Percentiles rank a stretch among this genome's conserved stretches.
These are phyloP conservation scores for Candida pseudoviswanathii DNA, from an alignment of 1,139 yeast genomes.

Conservation along the genomic window DNA sequence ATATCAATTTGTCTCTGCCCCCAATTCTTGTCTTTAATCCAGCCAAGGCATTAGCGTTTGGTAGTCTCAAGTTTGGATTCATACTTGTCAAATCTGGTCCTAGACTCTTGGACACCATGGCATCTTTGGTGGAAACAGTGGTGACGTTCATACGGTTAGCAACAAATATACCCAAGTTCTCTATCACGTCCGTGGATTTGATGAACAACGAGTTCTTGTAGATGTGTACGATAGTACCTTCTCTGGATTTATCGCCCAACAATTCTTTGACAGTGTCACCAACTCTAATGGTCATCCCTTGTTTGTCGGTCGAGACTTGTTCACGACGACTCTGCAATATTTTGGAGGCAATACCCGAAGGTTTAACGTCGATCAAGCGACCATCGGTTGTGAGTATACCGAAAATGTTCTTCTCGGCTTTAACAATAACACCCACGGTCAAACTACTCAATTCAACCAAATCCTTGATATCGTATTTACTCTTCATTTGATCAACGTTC, in stretches of 20 bases:
- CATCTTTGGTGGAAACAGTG: slow-evolving; percentile 83
- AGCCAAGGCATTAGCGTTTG: slow-evolving; percentile 46
- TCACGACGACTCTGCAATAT: slow-evolving; percentile 64
- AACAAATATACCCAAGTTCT: slow-evolving; percentile 91
- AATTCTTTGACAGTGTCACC: slow-evolving; percentile 92
- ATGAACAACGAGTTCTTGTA: slow-evolving; percentile 79
- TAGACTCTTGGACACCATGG: slow-evolving; percentile 53
- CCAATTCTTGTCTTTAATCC: slow-evolving; percentile 58
- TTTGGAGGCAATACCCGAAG: slow-evolving; percentile 79
- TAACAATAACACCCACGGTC: slow-evolving; percentile 85
- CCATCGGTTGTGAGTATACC: slow-evolving; percentile 86
- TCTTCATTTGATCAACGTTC: slow-evolving; percentile 41
- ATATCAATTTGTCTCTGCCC: slow-evolving; percentile 80
- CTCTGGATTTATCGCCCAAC: slow-evolving; percentile 63
- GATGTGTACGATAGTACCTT: slow-evolving; percentile 86
- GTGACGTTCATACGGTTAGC: slow-evolving; percentile 74
- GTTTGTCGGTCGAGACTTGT: slow-evolving; percentile 83
- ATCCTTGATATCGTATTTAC: slow-evolving; percentile 84
- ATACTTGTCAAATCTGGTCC: slow-evolving; percentile 75
- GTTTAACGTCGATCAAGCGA: slow-evolving; percentile 67
- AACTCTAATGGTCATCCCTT: slow-evolving; percentile 80
- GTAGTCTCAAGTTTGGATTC: slow-evolving; percentile 75
- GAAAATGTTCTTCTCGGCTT: slow-evolving; percentile 85
- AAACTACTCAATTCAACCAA: slow-evolving; percentile 87
- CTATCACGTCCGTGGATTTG: slow-evolving; percentile 75